phyloP scores from a whole-genome alignment of 768 basidiomycete genomes.

The Pleurotus cornucopiae region DNA sequence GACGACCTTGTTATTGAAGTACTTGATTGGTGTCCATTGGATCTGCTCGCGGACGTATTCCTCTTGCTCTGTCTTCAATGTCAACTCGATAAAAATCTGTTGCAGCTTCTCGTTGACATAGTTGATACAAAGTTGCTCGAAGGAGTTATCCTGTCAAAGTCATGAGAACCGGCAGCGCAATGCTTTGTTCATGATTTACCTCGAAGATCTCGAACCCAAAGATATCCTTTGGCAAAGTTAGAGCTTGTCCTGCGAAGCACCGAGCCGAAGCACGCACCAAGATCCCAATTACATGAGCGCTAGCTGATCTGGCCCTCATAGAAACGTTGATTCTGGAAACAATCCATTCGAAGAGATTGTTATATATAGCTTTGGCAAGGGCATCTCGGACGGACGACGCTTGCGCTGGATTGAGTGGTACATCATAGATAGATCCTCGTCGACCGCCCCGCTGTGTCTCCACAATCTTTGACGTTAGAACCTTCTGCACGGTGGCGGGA shows the following conservation, averaged over 20 bases:
- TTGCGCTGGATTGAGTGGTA: slow-evolving; percentile 90
- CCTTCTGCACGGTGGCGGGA: slow-evolving; percentile 75
- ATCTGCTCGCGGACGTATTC: slow-evolving; percentile 98
- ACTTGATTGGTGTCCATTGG: slow-evolving; percentile 99
- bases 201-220: slow-evolving; percentile 99
- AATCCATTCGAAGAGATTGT: slow-evolving; percentile 99
- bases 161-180: not conserved
- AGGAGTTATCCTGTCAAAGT: slow-evolving; percentile 77
- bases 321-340: slow-evolving; percentile 93
- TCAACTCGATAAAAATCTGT: slow-evolving; percentile 98
- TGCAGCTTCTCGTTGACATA: slow-evolving; percentile 99
- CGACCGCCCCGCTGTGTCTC: slow-evolving; percentile 93
- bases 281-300: slow-evolving; percentile 87
- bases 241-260: slow-evolving; percentile 2
- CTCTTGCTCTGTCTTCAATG: slow-evolving; percentile 98
- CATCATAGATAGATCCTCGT: slow-evolving; percentile 94
- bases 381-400: slow-evolving; percentile 88
- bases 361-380: slow-evolving; percentile 93
- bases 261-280: slow-evolving; percentile 44
- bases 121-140: slow-evolving; percentile 99
- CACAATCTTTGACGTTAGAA: slow-evolving; percentile 76
- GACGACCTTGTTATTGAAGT: slow-evolving; percentile 97
- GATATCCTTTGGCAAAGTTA: slow-evolving; percentile 64
- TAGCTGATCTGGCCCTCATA: slow-evolving; percentile 80
- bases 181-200: slow-evolving; percentile 31